These are phyloP conservation scores for Coniosporium tulheliwenetii DNA, from an alignment of 2,329 filamentous ascomycete genomes.

Conservation along the genomic window DNA sequence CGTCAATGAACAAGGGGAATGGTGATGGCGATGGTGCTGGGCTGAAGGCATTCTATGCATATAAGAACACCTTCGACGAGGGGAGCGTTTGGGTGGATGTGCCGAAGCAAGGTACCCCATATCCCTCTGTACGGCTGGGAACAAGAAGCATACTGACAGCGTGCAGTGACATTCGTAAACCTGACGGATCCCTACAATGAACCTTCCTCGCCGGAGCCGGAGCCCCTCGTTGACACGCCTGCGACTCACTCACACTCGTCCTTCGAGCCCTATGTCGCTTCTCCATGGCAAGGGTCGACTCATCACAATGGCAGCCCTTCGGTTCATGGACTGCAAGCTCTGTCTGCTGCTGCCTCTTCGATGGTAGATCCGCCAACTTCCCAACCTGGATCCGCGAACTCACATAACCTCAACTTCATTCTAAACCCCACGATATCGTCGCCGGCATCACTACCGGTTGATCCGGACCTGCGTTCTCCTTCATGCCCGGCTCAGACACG, in stretches of 20 bases:
- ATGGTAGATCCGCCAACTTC: slow-evolving; percentile 16
- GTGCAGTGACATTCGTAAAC: slow-evolving; percentile 43
- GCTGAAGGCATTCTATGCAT: slow-evolving; percentile 47
- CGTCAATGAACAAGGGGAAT: slow-evolving; percentile 42
- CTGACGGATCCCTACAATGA: slow-evolving; percentile 47
- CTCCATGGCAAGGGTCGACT: not conserved
- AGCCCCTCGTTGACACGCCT: not conserved
- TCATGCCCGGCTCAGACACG: no score
- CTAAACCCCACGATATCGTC: slow-evolving; percentile 28
- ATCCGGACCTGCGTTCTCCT: slow-evolving; percentile 22
- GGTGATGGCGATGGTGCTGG: slow-evolving; percentile 22
- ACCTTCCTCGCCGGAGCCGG: not conserved
- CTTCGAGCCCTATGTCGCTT: no score
- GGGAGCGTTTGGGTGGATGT: slow-evolving; percentile 47
- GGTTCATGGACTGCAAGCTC: slow-evolving; percentile 36
- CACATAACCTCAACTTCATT: slow-evolving; percentile 39
- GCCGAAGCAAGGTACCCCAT: slow-evolving; percentile 35
- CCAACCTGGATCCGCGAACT: slow-evolving; percentile 26
- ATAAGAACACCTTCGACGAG: slow-evolving; percentile 48
- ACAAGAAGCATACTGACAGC: not conserved
- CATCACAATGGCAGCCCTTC: slow-evolving; percentile 2
- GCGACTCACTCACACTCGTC: no score
- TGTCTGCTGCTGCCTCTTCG: slow-evolving; percentile 34
- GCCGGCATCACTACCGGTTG: slow-evolving; percentile 26
- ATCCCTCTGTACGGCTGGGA: not conserved